These are phyloP conservation scores for Globisporangium cederbergense DNA, from an alignment of 352 stramenopile species.

Conservation along the genomic window DNA sequence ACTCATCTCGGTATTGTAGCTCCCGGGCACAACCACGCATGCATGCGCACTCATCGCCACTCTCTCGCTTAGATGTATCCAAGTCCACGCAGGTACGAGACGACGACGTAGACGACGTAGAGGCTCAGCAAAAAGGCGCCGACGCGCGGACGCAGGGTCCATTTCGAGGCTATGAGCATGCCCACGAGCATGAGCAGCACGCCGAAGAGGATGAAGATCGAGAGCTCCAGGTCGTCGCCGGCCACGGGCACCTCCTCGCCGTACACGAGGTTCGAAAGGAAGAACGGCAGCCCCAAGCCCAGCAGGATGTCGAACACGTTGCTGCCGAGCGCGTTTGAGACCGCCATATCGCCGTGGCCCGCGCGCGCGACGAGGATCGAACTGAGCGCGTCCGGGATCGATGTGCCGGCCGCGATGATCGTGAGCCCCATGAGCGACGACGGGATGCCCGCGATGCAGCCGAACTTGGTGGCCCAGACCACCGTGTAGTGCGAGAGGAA, in stretches of 20 bases:
- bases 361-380: slow-evolving; percentile 77
- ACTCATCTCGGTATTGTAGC: neutral
- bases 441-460: slow-evolving; percentile 64
- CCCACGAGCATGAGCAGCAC: slow-evolving; percentile 53
- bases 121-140: slow-evolving; percentile 41
- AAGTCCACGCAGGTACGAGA: slow-evolving; percentile 55
- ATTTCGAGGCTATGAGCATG: slow-evolving; percentile 47
- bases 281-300: slow-evolving; percentile 69
- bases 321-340: slow-evolving; percentile 81
- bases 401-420: slow-evolving; percentile 74
- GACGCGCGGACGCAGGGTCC: slow-evolving; percentile 42
- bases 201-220: slow-evolving; percentile 62
- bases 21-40: no score
- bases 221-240: slow-evolving; percentile 50
- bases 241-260: slow-evolving; percentile 42
- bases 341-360: slow-evolving; percentile 77
- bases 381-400: slow-evolving; percentile 71
- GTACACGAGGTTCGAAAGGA: slow-evolving; percentile 79
- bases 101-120: slow-evolving; percentile 54
- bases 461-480: slow-evolving; percentile 53
- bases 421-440: slow-evolving; percentile 77
- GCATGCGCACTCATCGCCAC: neutral
- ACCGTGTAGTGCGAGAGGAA: slow-evolving; percentile 74
- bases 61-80: slow-evolving; percentile 33
- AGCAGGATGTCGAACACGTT: slow-evolving; percentile 87